Percentiles rank a stretch among this genome's conserved stretches.
phyloP scores from a whole-genome alignment of 2,329 filamentous ascomycete species.

The Waltergamsia citrina region DNA sequence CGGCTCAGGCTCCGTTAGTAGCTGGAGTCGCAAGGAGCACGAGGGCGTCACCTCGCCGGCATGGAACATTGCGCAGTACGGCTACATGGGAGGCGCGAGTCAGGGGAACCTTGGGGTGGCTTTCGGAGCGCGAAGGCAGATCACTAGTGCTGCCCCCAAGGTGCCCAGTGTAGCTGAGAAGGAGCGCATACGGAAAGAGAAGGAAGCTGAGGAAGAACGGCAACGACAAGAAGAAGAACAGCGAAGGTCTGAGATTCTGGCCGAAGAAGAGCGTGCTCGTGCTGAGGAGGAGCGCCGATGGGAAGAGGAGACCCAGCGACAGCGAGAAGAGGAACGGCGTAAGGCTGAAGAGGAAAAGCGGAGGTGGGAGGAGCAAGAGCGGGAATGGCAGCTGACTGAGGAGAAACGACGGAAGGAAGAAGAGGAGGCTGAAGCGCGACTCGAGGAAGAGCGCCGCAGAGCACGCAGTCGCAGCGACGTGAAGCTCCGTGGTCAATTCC shows the following conservation, averaged over 20 bases:
- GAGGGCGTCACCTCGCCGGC: conserved; percentile 76
- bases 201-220: conserved; percentile 50
- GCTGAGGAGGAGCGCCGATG: conserved; percentile 56
- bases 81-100: conserved; percentile 94
- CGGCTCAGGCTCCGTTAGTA: conserved; percentile 55
- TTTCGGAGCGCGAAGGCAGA: conserved; percentile 86
- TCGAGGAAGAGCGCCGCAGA: conserved; percentile 57
- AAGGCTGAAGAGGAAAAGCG: conserved; percentile 58
- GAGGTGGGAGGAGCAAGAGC: conserved; percentile 71
- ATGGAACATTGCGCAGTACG: conserved; percentile 98
- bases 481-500: conserved; percentile 69
- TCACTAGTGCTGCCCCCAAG: conserved; percentile 70
- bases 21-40: conserved; percentile 81
- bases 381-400: conserved; percentile 68
- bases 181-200: conserved; percentile 54
- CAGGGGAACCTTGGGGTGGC: conserved; percentile 91
- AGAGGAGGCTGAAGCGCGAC: conserved; percentile 56
- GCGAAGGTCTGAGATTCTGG: conserved; percentile 35
- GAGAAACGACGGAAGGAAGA: conserved; percentile 64
- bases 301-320: conserved; percentile 53
- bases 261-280: conserved; percentile 53
- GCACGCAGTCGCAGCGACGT: conserved; percentile 55
- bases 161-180: conserved; percentile 82
- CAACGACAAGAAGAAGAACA: conserved; percentile 40
- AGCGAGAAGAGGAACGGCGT: conserved; percentile 49